phyloP scores from a whole-genome alignment of 805 yeast species.

The Ogataea parapolymorpha region DNA sequence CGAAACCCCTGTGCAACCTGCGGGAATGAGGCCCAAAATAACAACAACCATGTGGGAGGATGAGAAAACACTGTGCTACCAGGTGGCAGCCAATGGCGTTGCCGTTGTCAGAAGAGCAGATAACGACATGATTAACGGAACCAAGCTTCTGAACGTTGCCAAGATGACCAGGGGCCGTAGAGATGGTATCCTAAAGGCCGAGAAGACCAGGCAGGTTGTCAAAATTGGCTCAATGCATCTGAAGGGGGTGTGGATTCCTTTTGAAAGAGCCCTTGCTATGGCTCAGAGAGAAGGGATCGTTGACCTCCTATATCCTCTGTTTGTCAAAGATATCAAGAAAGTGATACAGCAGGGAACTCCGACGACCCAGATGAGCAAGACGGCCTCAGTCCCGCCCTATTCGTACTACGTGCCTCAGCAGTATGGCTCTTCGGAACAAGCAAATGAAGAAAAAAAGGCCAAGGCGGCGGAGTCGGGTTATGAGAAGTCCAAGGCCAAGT shows the following conservation, averaged over 20 bases:
- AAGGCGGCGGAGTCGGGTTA: background rate
- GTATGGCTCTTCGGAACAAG: constrained; percentile 1
- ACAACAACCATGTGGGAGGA: constrained; percentile 79
- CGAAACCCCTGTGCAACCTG: constrained; percentile 22
- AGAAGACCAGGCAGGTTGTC: constrained; percentile 65
- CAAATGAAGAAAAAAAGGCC: constrained; percentile 7
- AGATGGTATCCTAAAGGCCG: constrained; percentile 66
- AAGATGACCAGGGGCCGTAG: constrained; percentile 72
- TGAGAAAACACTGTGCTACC: constrained; percentile 67
- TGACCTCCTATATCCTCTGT: constrained; percentile 53
- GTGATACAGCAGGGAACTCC: constrained; percentile 39
- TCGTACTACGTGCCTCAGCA: constrained; percentile 15
- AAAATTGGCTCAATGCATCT: constrained; percentile 74
- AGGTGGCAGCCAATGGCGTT: constrained; percentile 67
- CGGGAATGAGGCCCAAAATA: constrained; percentile 39
- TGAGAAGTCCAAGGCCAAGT: constrained; percentile 3
- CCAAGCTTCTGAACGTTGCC: constrained; percentile 64
- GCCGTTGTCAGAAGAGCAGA: constrained; percentile 68
- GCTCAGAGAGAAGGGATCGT: constrained; percentile 67
- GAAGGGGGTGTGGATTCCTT: constrained; percentile 76
- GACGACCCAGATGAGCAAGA: constrained; percentile 25
- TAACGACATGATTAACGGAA: constrained; percentile 70
- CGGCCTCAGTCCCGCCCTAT: constrained; percentile 9
- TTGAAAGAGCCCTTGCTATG: constrained; percentile 65
- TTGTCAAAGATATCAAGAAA: constrained; percentile 62